Conservation (phyloP, 2,329 filamentous ascomycete genomes). For the Tolypocladium album region DNA sequence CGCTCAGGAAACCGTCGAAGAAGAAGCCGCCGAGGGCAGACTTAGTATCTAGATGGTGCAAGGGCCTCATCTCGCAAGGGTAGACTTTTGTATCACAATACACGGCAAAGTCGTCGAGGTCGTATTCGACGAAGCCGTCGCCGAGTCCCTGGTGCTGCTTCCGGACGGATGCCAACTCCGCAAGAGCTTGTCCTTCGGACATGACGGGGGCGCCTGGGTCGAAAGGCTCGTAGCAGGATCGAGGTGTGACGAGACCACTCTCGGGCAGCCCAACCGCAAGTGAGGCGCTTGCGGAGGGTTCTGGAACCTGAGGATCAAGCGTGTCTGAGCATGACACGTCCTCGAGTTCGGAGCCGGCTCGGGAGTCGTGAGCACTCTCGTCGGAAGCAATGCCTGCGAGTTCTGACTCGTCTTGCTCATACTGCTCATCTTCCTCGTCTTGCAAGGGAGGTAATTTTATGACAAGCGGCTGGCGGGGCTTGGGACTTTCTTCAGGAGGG, state of each 20-base stretch:
- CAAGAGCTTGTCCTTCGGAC: slow-evolving; percentile 9
- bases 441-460: no score
- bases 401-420: not conserved
- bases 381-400: not conserved
- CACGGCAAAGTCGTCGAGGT: slow-evolving; percentile 46
- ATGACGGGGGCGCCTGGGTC: slow-evolving; percentile 12
- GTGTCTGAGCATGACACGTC: not conserved
- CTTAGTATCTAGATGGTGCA: slow-evolving; percentile 39
- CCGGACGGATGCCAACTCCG: slow-evolving; percentile 3
- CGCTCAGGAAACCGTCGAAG: slow-evolving; percentile 50
- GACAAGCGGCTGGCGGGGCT: not conserved
- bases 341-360: not conserved
- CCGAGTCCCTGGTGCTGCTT: slow-evolving; percentile 4
- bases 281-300: not conserved
- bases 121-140: slow-evolving; percentile 32
- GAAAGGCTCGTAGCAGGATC: slow-evolving; percentile 20
- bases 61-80: slow-evolving; percentile 38
- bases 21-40: slow-evolving; percentile 27
- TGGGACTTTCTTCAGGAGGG: not conserved
- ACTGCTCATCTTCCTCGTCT: not conserved
- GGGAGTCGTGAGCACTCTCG: not conserved
- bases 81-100: slow-evolving; percentile 32
- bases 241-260: slow-evolving; percentile 14
- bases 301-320: not conserved
- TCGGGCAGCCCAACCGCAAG: slow-evolving; percentile 15